These are phyloP conservation scores for Nevesoporus exiguus DNA, from an alignment of 768 basidiomycete species.

Conservation along the genomic window DNA sequence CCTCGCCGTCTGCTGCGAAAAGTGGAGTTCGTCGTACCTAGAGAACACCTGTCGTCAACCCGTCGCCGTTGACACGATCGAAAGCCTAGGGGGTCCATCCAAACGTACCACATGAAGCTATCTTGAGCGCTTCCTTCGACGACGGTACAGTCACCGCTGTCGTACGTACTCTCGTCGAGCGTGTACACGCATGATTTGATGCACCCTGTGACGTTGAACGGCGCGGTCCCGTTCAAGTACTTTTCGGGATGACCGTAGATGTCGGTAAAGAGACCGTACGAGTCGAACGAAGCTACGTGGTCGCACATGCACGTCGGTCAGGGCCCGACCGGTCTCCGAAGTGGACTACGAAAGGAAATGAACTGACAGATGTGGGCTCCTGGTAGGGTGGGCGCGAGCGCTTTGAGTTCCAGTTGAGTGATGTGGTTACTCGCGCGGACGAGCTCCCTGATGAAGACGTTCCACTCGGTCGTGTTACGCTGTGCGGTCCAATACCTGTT, in stretches of 20 bases:
- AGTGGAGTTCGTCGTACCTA: slow-evolving; percentile 45
- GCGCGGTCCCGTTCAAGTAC: slow-evolving; percentile 64
- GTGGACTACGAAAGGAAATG: too few relatives aligned
- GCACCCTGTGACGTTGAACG: slow-evolving; percentile 54
- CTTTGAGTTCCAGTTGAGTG: slow-evolving; percentile 48
- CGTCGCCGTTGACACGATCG: too few relatives aligned
- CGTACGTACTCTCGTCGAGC: slow-evolving; percentile 22
- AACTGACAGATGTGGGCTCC: slow-evolving; percentile 55
- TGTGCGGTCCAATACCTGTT: slow-evolving; percentile 48
- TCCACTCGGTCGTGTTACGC: slow-evolving; percentile 58
- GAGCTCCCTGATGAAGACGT: slow-evolving; percentile 51
- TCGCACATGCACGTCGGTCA: too few relatives aligned
- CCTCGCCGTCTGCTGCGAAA: slow-evolving; percentile 55
- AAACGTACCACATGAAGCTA: slow-evolving; percentile 57
- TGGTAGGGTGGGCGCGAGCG: slow-evolving; percentile 44
- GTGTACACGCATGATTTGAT: slow-evolving; percentile 46
- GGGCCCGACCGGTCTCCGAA: not conserved
- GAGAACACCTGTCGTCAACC: too few relatives aligned
- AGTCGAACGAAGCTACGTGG: slow-evolving; percentile 53
- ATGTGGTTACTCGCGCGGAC: slow-evolving; percentile 50
- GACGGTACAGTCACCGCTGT: slow-evolving; percentile 32
- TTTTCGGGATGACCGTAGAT: slow-evolving; percentile 20
- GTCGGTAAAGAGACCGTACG: slow-evolving; percentile 56
- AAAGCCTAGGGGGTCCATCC: not conserved
- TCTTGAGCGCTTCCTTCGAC: slow-evolving; percentile 40